Base-by-base conservation (phyloP, 2,329 filamentous ascomycete species). In the Gaeumannomyces tritici region DNA sequence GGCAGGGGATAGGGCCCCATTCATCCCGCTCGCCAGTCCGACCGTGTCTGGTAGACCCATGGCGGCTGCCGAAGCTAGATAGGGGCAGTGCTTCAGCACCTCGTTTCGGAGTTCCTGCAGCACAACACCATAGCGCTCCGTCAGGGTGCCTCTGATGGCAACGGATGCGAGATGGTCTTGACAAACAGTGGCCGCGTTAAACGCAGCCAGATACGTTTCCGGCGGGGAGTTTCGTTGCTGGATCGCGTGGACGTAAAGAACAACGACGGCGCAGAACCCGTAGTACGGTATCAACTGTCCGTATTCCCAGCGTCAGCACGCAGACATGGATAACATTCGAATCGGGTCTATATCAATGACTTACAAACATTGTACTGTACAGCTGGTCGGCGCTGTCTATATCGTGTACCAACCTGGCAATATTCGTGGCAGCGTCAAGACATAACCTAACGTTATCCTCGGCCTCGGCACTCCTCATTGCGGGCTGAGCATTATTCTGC, bases 31-130 rank as follows among this genome's bases (percentile, higher is more conserved):
- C 18, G 33, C 12, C 13, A 5, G 42, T 51, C 15, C 4, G 3
- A n/a, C 18, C 0, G 42, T n/a, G 21, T n/a, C 42, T 6, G 21
- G 21, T 7, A 51, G n/a, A 5, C 18, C 18, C 42, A n/a, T 9
- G 6, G 3, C 42, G 21, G 27, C 51, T 29, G 18, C 51, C 33
- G 9, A 35, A 35, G 27, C 56, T 55, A 28, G 60, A 35, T 28
- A 63, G 31, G 28, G 58, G 55, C 61, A 64, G 63, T 55, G 63
- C 28, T 78, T 75, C 28, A 77, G 72, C 0, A 79, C 66, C 1
- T 79, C 75, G 68, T 0, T 73, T 72, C 77, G 71, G 12, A 84
- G 68, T 64, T 83, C 80, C 59, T 83, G 79, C 0, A 85, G 73
- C 1, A 84, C 80, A 9, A 83, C 73, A 57, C 75, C 77, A 64